phyloP scores from a whole-genome alignment of 768 basidiomycete species.

The Suillus lakei region DNA sequence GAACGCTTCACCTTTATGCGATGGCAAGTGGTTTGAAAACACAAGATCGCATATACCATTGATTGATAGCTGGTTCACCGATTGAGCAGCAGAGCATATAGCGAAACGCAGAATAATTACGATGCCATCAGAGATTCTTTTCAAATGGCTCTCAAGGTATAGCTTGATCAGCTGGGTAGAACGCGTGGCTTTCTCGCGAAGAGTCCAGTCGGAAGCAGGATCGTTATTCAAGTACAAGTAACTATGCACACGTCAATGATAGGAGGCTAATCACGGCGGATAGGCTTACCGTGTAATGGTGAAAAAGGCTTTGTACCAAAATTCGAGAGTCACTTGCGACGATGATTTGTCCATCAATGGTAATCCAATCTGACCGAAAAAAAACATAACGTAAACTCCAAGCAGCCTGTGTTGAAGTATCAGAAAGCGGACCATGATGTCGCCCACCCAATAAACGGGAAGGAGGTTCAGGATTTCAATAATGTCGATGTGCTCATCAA shows the following conservation, averaged over 20 bases:
- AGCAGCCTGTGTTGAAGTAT: not conserved
- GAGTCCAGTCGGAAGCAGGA: slow-evolving; percentile 36
- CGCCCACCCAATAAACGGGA: slow-evolving; percentile 64
- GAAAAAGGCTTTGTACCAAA: slow-evolving; percentile 54
- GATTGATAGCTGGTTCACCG: slow-evolving; percentile 21
- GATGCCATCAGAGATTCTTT: slow-evolving; percentile 19
- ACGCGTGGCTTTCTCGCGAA: slow-evolving; percentile 30
- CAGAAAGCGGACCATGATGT: slow-evolving; percentile 52
- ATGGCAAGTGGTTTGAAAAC: slow-evolving; percentile 22
- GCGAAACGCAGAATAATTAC: slow-evolving; percentile 17
- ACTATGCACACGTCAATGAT: slow-evolving; percentile 23
- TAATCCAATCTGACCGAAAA: slow-evolving; percentile 42
- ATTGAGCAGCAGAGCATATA: not conserved
- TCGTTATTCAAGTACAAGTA: slow-evolving; percentile 42
- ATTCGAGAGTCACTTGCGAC: slow-evolving; percentile 30
- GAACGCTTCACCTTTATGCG: slow-evolving; percentile 27
- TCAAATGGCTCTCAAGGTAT: slow-evolving; percentile 29
- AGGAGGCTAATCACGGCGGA: not conserved
- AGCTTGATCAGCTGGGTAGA: slow-evolving; percentile 31
- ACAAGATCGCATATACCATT: slow-evolving; percentile 25
- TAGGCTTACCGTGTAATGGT: slow-evolving; percentile 42
- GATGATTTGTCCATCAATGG: slow-evolving; percentile 44
- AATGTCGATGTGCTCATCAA: slow-evolving; percentile 21
- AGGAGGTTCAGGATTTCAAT: slow-evolving; percentile 63
- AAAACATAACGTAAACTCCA: slow-evolving; percentile 12